A percentile compares a stretch with the other conserved stretches of the same genome.
These are phyloP conservation scores for Mycothermus thermophilus DNA, from an alignment of 495 filamentous ascomycete species.

Conservation along the genomic window DNA sequence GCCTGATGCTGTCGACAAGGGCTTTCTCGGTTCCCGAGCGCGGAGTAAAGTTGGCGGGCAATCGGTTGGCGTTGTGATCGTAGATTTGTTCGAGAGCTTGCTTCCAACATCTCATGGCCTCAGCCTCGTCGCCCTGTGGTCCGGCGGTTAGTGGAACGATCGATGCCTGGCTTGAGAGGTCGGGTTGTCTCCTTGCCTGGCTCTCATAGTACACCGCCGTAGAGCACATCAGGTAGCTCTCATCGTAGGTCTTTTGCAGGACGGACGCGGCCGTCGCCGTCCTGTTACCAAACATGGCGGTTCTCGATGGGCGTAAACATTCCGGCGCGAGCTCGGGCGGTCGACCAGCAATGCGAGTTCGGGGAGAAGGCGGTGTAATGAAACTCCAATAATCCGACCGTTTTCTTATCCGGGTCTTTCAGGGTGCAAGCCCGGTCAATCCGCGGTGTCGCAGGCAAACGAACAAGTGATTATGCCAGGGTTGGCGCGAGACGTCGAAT, in stretches of 20 bases:
- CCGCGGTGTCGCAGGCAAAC: not conserved
- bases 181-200: constrained; percentile 45
- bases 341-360: constrained; percentile 2
- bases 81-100: constrained; percentile 83
- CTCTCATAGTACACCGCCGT: constrained; percentile 92
- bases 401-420: too few species aligned
- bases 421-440: not conserved
- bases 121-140: constrained; percentile 72
- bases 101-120: constrained; percentile 87
- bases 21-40: constrained; percentile 75
- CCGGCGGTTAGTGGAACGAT: constrained; percentile 9
- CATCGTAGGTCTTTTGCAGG: constrained; percentile 95
- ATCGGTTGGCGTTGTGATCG: constrained; percentile 66
- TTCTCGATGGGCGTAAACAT: constrained; percentile 5
- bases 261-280: constrained; percentile 45
- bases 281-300: constrained; percentile 65
- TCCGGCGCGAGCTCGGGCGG: constrained; percentile 1
- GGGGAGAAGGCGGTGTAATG: too few species aligned
- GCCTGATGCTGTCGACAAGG: constrained; percentile 63
- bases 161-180: too few species aligned
- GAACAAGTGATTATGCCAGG: not conserved
- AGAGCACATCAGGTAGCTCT: constrained; percentile 84
- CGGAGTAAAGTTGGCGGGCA: constrained; percentile 54
- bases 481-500: not conserved
- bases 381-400: too few species aligned